phyloP scores from a whole-genome alignment of 495 filamentous ascomycete species.

The Hyphodiscus hymeniophilus region DNA sequence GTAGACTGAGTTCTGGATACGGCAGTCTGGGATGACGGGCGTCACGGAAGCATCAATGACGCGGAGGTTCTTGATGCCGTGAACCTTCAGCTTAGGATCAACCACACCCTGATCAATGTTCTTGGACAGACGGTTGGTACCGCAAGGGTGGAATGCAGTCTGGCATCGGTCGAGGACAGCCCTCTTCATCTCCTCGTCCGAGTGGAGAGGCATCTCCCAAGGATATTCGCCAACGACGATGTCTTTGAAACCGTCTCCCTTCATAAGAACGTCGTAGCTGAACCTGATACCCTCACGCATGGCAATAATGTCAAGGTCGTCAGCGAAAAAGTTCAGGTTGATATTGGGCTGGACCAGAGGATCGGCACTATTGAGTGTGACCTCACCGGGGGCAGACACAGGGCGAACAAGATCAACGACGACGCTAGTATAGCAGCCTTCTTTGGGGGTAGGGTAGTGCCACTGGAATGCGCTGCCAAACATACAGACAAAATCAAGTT shows the following conservation, averaged over 20 bases:
- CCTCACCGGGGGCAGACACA: constrained; percentile 38
- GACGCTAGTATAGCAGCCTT: constrained; percentile 44
- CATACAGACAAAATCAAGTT: constrained; percentile 55
- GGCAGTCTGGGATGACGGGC: constrained; percentile 38
- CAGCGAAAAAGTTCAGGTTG: constrained; percentile 52
- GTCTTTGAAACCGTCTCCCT: constrained; percentile 48
- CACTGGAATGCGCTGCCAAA: constrained; percentile 56
- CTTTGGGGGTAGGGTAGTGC: constrained; percentile 45
- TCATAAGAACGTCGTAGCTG: constrained; percentile 46
- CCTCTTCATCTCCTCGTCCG: constrained; percentile 49
- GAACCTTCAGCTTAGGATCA: constrained; percentile 44
- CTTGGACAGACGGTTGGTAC: constrained; percentile 44
- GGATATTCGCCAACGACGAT: constrained; percentile 46
- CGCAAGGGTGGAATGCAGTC: constrained; percentile 51
- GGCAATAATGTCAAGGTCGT: constrained; percentile 47
- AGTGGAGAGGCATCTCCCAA: constrained; percentile 48
- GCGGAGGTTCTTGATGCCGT: constrained; percentile 42
- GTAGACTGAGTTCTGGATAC: constrained; percentile 44
- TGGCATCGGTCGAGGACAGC: constrained; percentile 47
- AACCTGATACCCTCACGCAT: constrained; percentile 49
- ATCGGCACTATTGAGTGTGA: constrained; percentile 43
- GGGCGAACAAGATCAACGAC: constrained; percentile 55
- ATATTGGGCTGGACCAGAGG: constrained; percentile 45
- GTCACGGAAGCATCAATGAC: constrained; percentile 42
- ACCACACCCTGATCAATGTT: constrained; percentile 45